A percentile compares a stretch with the other conserved stretches of the same genome.
Conservation (phyloP, 2,329 filamentous ascomycete species). For the Sporothrix pallida region DNA sequence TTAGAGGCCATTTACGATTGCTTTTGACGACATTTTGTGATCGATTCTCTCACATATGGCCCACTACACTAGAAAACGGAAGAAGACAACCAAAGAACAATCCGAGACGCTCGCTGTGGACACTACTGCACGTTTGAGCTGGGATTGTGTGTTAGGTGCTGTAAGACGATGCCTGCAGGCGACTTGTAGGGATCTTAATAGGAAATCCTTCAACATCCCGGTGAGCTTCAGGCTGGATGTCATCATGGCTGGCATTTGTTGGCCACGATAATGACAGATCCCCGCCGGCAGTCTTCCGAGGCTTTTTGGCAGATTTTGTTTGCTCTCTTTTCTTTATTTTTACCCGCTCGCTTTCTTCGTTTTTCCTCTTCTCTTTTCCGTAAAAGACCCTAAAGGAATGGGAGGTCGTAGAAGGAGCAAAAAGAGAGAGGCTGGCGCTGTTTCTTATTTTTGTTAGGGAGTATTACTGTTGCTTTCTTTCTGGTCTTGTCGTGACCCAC, state of each 20-base stretch:
- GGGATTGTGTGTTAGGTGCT: background rate
- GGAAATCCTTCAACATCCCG: background rate
- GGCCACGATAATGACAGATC: background rate
- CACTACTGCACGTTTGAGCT: constrained; percentile 7
- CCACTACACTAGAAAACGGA: constrained; percentile 2
- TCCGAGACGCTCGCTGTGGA: background rate
- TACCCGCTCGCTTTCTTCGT: background rate
- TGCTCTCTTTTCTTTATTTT: background rate
- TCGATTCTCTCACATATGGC: background rate
- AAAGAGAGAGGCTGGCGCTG: constrained; percentile 13
- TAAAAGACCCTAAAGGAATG: background rate
- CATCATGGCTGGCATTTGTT: too few species aligned
- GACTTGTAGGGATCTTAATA: background rate
- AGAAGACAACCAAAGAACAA: constrained; percentile 15
- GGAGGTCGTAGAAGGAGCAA: constrained; percentile 15
- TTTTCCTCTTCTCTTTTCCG: background rate
- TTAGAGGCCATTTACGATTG: background rate
- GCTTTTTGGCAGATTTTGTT: background rate
- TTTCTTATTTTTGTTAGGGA: constrained; percentile 4
- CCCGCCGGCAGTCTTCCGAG: background rate
- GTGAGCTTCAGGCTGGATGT: too few species aligned
- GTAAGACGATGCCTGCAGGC: background rate
- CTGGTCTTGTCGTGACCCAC: background rate
- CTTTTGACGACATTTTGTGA: background rate
- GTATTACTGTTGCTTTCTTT: background rate